Evolutionary conservation across 805 yeast species (phyloP), one percentile per base, ranked within the genome.

Genomic region (Pichia ethanolica): DNA sequence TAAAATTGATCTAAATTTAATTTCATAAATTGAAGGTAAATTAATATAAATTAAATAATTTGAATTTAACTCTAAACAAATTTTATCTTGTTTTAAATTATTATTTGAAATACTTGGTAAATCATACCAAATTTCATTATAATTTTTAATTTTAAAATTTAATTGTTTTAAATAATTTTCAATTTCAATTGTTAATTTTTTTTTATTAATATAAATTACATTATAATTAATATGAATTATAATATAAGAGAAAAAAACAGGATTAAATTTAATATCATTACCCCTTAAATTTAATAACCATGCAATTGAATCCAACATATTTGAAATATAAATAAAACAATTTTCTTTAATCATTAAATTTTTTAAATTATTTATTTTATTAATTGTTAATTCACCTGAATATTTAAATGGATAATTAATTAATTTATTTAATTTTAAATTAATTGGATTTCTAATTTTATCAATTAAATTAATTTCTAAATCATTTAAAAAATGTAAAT

Each of bases 171-270:
- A 47, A 47, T 68, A 65, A 3, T 36, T 32, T 7, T 9, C 0
- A 3, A 61, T 50, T 3, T 58, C 45, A 1, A 36, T 64, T 54
- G 46, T 77, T 56, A 57, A 73, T 74, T 49, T 69, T 57, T 51
- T 70, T 67, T 53, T 60, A 56, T 75, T 75, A 37, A 71, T 67
- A 57, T 70, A 78, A 37, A 78, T 57, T 2, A 56, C 59, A 26
- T 70, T 64, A 13, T 61, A 59, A 43, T 67, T 68, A 5, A 58
- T 60, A 7, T 74, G 69, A 26, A 82, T 70, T 1, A 76, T 62
- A 1, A 79, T 70, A 58, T 82, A 86, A 8, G 90, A 72, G 66
- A 81, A 89, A 63, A 91, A 93, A 2, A 89, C 91, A 0, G 98
- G 97, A 59, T 84, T 83, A 62, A 76, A 91, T 5, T 82, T 83